These are phyloP conservation scores for Daedaleopsis nitida DNA, from an alignment of 768 basidiomycete species.

Conservation along the genomic window DNA sequence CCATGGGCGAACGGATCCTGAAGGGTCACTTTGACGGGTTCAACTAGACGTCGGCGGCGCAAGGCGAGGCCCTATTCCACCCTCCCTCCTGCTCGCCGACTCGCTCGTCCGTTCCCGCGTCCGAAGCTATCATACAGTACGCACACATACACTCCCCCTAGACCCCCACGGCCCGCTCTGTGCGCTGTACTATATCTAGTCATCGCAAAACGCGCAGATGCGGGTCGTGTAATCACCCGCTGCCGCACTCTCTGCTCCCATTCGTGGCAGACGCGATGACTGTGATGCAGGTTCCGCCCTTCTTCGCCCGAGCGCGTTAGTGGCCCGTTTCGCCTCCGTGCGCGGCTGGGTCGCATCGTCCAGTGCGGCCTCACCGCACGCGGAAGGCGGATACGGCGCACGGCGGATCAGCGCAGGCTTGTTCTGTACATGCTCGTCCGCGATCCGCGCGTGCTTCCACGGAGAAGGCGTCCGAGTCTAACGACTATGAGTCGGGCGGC, in stretches of 20 bases:
- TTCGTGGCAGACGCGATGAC: no score
- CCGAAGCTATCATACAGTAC: not conserved
- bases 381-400: not conserved
- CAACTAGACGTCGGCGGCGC: slow-evolving; percentile 52
- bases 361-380: no score
- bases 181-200: slow-evolving; percentile 9
- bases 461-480: no score
- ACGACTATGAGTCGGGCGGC: no score
- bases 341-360: no score
- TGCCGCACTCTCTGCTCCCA: not conserved
- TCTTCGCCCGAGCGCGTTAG: not conserved
- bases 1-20: slow-evolving; percentile 89
- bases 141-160: not conserved
- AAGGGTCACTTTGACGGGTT: slow-evolving; percentile 93
- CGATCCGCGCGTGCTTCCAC: no score
- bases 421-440: no score
- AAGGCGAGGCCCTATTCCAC: not conserved
- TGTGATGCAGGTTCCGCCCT: not conserved
- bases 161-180: not conserved
- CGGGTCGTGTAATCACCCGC: not conserved
- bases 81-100: not conserved
- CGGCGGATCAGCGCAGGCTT: no score
- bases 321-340: no score
- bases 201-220: slow-evolving; percentile 5
- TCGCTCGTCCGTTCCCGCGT: not conserved